Conservation (phyloP, 2,329 filamentous ascomycete genomes). For the Stagonosporopsis rhizophila region DNA sequence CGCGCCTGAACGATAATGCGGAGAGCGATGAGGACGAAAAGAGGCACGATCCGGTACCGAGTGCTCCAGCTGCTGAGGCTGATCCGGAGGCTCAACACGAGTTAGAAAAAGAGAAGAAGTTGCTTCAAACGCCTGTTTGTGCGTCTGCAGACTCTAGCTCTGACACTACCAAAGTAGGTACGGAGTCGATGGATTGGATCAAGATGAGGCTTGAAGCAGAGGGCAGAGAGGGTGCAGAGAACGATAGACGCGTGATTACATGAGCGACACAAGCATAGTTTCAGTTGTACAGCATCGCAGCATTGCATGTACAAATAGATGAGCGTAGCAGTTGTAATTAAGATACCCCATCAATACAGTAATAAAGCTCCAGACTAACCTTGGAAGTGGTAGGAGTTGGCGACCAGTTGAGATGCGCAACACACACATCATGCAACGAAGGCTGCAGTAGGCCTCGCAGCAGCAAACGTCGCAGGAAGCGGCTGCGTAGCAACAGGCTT, state of each 20-base stretch:
- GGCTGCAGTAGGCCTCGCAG: constrained; percentile 4
- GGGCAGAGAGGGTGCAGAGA: not conserved
- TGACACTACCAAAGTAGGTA: constrained; percentile 8
- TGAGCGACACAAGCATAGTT: not conserved
- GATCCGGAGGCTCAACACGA: not conserved
- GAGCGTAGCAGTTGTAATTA: not conserved
- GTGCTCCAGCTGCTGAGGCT: not conserved
- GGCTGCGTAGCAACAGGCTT: constrained; percentile 16
- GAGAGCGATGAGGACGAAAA: constrained; percentile 12
- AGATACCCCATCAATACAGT: not conserved
- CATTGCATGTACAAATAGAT: not conserved
- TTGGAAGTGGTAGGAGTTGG: too few relatives aligned
- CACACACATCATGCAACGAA: not conserved
- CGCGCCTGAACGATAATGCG: constrained; percentile 4
- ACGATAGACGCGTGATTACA: not conserved
- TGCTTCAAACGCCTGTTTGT: not conserved
- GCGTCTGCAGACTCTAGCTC: constrained; percentile 13
- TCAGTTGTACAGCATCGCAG: not conserved
- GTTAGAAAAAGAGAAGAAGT: not conserved
- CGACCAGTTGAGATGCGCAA: not conserved
- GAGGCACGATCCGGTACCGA: constrained; percentile 12
- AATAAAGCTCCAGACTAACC: not conserved
- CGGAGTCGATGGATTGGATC: constrained; percentile 14
- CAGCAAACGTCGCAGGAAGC: constrained; percentile 12
- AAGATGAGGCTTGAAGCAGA: constrained; percentile 14